These are phyloP conservation scores for Aspergillus arachidicola DNA, from an alignment of 2,329 filamentous ascomycete genomes.

Conservation along the genomic window DNA sequence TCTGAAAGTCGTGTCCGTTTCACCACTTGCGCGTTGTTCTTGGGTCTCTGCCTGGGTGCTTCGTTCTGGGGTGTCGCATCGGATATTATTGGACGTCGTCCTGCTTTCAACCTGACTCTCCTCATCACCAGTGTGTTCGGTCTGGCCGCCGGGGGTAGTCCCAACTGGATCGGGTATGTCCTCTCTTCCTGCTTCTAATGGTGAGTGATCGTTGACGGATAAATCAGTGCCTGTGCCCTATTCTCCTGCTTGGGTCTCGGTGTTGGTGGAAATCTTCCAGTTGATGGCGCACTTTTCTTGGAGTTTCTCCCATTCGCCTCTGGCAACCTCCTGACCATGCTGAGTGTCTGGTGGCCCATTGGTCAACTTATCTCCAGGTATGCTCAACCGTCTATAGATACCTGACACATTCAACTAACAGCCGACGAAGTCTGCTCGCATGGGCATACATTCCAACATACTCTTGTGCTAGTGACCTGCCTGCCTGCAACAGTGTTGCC, in stretches of 20 bases:
- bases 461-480: conserved; percentile 49
- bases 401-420: background rate
- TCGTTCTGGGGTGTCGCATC: conserved; percentile 80
- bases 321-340: conserved; percentile 72
- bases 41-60: conserved; percentile 76
- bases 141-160: conserved; percentile 66
- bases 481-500: conserved; percentile 33
- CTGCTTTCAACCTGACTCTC: conserved; percentile 80
- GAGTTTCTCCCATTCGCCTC: conserved; percentile 79
- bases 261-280: conserved; percentile 74
- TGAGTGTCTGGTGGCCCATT: conserved; percentile 87
- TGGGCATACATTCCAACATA: conserved; percentile 76
- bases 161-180: conserved; percentile 62
- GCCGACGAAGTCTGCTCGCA: conserved; percentile 52
- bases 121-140: conserved; percentile 76
- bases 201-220: background rate
- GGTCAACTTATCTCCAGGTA: conserved; percentile 70
- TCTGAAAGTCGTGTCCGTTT: conserved; percentile 73
- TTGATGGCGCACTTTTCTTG: conserved; percentile 79
- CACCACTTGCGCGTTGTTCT: conserved; percentile 75
- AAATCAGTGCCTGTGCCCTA: conserved; percentile 56
- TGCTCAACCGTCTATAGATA: conserved; percentile 11
- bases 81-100: conserved; percentile 75
- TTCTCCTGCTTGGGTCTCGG: conserved; percentile 67
- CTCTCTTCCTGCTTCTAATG: conserved; percentile 2